Base-by-base conservation (phyloP, 306 rosid genomes). In the Oemleria cerasiformis region DNA sequence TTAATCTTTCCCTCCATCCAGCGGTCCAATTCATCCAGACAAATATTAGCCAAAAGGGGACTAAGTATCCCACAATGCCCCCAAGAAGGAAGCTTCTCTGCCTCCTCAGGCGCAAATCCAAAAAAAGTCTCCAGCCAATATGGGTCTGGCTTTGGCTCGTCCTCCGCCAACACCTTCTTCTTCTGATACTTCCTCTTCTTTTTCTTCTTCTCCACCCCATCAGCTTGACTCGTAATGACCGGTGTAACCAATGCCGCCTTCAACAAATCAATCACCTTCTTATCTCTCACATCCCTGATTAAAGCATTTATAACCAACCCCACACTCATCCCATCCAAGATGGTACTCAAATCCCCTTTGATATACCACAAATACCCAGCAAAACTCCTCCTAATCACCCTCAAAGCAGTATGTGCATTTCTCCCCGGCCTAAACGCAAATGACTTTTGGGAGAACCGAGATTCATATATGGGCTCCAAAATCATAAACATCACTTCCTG, bases 61-160 rank as follows among this genome's bases (percentile, higher is more conserved):
- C 94, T 87, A 66, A 93, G 90, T 60, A 88, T 73, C 59, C 97
- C 98, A 78, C 97, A 91, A 76, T 93, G 98, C 3, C 98, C 98
- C 94, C 97, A 93, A 68, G 83, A 80, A 36, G 98, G 98, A 73
- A 75, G 78, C 79, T 85, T 93, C 75, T 76, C 87, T 0, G 96
- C 98, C 85, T 91, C 98, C 84, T 88, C 94, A 0, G 97, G 98
- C 0, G 92, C 88, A 59, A 93, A 91, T n/a, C 98, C 98, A 1
- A 93, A 93, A 80, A 93, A 91, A 0, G 90, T 74, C 39, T 91
- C 96, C 59, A 93, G 73, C 98, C 98, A 91, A 84, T 93, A 93
- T 7, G 98, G 98, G 76, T 93, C 97, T 1, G 98, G 98, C 84
- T 93, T 93, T 4, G 97, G 98, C 78, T 93, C 97, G 58, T 91